Evolutionary conservation across 2,329 filamentous ascomycete species (phyloP), one percentile per base, ranked within the genome.

Genomic region (Nakataea oryzae): DNA sequence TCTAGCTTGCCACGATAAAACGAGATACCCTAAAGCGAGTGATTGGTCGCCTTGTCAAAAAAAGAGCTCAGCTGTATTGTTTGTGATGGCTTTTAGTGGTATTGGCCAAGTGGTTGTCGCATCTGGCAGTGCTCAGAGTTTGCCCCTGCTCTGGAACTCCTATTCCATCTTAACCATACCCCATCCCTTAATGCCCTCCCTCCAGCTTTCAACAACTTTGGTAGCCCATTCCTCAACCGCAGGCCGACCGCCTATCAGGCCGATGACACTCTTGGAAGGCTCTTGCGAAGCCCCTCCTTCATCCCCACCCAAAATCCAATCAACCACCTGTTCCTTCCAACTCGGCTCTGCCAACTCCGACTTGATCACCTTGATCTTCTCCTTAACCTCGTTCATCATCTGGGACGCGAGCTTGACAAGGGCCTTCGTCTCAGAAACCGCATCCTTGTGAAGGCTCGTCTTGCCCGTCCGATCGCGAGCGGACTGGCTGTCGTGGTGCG

Each of bases 181-280:
- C 72, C 74, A 75, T 41, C 75, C 75, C 63, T 71, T 73, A 3
- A 76, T 69, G 5, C 70, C 69, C 57, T 76, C 72, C 58, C 70
- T 66, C 76, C 76, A 78, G 59, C 71, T 74, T 30, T 74, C 70
- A 27, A 74, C 65, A n/a, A 76, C 66, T 27, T 63, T 63, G 1
- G 69, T 70, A 8, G 70, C 70, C 75, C 74, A 77, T 55, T 71
- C 67, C 63, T 75, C 73, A 13, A 71, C 70, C 3, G 61, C 68
- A 1, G 61, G 65, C 41, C 64, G 62, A 0, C 72, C 71, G 1
- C 70, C 71, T 1, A 72, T 67, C 8, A 70, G 27, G 2, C 67
- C 69, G 54, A 67, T 61, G 0, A 77, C 66, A 8, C 68, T 66
- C 24, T 63, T 63, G 0, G 61, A 60, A 4, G 73, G 63, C 60